Evolutionary conservation across 2,329 filamentous ascomycete species (phyloP).

Genomic region (Diaporthe velutina): DNA sequence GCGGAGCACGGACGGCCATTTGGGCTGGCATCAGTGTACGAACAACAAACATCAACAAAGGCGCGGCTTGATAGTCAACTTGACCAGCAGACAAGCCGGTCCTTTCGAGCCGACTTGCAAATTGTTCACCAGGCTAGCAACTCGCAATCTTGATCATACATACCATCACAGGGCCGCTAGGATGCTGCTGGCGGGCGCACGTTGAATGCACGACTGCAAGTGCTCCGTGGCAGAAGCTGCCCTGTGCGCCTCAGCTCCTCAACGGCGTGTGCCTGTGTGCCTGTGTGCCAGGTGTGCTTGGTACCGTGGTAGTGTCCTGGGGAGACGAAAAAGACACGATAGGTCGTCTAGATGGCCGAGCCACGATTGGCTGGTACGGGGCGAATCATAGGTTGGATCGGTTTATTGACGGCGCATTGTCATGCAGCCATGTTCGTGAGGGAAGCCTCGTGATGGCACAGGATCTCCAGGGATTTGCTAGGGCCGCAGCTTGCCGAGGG

Average conservation of each 20-base stretch:
- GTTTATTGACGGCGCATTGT: conserved; percentile 31
- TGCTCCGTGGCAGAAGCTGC: conserved; percentile 13
- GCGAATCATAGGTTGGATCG: conserved; percentile 35
- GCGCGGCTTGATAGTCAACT: neutral
- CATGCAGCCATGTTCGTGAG: conserved; percentile 35
- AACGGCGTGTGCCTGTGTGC: conserved; percentile 25
- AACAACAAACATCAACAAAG: conserved; percentile 24
- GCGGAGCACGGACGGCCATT: conserved; percentile 1
- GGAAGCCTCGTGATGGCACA: conserved; percentile 39
- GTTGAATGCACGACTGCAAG: conserved; percentile 19
- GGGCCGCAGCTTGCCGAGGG: conserved; percentile 36
- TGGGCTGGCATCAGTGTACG: neutral
- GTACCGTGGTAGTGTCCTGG: conserved; percentile 26
- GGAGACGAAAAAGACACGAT: conserved; percentile 32
- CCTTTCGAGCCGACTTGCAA: neutral
- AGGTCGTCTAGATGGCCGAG: conserved; percentile 7
- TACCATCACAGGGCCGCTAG: conserved; percentile 4
- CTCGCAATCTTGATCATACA: neutral
- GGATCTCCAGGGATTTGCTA: conserved; percentile 36
- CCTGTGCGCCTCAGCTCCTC: conserved; percentile 21
- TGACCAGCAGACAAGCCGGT: neutral
- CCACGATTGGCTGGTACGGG: conserved; percentile 22
- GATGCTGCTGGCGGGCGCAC: conserved; percentile 21
- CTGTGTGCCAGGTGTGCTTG: conserved; percentile 12
- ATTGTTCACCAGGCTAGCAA: neutral